Conservation (phyloP, 805 yeast genomes). For the Isabelozyma heimii region DNA sequence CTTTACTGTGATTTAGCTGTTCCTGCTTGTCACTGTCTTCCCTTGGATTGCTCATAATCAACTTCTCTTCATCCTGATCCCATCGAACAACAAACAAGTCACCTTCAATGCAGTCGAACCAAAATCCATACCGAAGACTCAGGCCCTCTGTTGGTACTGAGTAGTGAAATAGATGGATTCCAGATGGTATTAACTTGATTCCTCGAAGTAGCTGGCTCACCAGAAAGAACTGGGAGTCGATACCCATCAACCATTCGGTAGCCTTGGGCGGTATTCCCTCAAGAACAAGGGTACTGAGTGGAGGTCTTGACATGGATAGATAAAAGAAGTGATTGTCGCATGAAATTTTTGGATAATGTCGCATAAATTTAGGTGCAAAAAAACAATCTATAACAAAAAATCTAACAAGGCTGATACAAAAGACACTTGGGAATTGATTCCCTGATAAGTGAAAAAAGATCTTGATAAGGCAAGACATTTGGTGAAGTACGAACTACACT, state of each 20-base stretch:
- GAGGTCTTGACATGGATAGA: constrained; percentile 13
- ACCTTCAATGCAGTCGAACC: constrained; percentile 39
- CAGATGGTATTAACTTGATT: constrained; percentile 48
- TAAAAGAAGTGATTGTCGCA: no score
- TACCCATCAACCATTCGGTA: constrained; percentile 33
- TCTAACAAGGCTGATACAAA: no score
- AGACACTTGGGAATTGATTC: no score
- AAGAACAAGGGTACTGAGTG: constrained; percentile 17
- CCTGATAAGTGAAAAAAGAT: no score
- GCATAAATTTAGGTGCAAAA: neutral
- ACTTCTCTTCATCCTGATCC: constrained; percentile 21
- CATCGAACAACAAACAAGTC: constrained; percentile 33
- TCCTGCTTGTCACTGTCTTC: constrained; percentile 17
- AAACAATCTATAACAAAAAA: no score
- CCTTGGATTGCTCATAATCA: constrained; percentile 10
- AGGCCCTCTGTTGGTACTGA: constrained; percentile 20
- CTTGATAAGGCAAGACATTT: no score
- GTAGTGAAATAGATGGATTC: constrained; percentile 56
- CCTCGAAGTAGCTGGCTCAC: constrained; percentile 43
- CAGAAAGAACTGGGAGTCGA: constrained; percentile 49
- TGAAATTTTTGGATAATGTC: neutral
- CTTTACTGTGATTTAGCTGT: constrained; percentile 24
- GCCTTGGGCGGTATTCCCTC: constrained; percentile 6
- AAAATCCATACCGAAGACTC: constrained; percentile 30
- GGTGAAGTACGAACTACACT: no score